A percentile compares a stretch with the other conserved stretches of the same genome.
These are phyloP conservation scores for Alternaria conjuncta DNA, from an alignment of 2,329 filamentous ascomycete genomes.

Conservation along the genomic window DNA sequence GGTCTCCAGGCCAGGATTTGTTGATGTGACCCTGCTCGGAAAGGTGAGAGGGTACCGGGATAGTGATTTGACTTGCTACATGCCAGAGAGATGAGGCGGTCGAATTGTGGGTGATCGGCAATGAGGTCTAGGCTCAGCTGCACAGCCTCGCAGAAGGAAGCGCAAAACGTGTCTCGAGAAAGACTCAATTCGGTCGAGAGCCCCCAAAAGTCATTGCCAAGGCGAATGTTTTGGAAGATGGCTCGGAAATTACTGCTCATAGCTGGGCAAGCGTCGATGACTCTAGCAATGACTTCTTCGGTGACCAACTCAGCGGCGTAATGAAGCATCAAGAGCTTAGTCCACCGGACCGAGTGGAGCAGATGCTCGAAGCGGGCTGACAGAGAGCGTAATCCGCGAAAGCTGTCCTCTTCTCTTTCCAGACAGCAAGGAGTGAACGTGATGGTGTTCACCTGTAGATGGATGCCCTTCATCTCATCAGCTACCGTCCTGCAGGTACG, in stretches of 20 bases:
- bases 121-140: no score
- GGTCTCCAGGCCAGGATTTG: no score
- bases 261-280: not conserved
- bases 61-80: no score
- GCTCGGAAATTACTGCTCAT: not conserved
- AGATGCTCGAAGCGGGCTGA: not conserved
- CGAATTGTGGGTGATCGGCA: no score
- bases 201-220: no score
- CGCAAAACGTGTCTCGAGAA: no score
- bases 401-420: not conserved
- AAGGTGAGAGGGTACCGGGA: no score
- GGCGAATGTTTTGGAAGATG: no score
- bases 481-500: not conserved
- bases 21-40: no score
- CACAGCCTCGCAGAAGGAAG: no score
- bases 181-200: no score
- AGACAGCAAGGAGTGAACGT: not conserved
- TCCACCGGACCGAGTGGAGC: fast-evolving
- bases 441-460: not conserved
- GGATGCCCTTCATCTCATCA: not conserved
- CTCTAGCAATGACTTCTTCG: fast-evolving
- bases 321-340: not conserved
- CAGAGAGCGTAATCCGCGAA: fast-evolving
- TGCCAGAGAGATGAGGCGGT: no score
- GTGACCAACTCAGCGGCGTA: not conserved